phyloP scores from a whole-genome alignment of 768 basidiomycete genomes.

The Mycena kentingensis region DNA sequence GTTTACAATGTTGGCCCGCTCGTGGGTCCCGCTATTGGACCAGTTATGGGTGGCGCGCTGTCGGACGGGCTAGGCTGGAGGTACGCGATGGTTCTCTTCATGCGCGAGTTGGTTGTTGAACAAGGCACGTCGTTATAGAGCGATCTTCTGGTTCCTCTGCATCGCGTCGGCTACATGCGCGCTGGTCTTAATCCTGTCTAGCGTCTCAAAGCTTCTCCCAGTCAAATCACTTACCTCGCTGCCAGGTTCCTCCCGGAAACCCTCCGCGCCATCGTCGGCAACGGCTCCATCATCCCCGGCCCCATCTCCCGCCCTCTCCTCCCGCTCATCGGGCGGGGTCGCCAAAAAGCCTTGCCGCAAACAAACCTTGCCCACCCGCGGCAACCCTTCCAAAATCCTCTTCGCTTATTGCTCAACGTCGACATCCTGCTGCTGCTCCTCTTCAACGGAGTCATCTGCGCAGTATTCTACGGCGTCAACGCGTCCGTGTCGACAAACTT shows the following conservation, averaged over 20 bases:
- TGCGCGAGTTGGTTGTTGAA: slow-evolving; percentile 4
- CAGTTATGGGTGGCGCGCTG: slow-evolving; percentile 61
- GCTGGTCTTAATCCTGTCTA: slow-evolving; percentile 48
- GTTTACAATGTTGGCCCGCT: slow-evolving; percentile 66
- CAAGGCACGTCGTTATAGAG: slow-evolving; percentile 34
- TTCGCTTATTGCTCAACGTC: slow-evolving; percentile 53
- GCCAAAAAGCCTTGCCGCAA: slow-evolving; percentile 26
- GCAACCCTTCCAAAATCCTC: slow-evolving; percentile 53
- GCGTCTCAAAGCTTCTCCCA: slow-evolving; percentile 18
- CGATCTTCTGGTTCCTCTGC: slow-evolving; percentile 66
- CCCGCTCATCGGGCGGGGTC: slow-evolving; percentile 41
- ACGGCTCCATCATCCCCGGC: slow-evolving; percentile 49
- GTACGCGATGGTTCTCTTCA: slow-evolving; percentile 32
- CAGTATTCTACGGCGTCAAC: slow-evolving; percentile 61
- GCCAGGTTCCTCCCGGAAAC: slow-evolving; percentile 55
- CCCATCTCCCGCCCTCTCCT: slow-evolving; percentile 57
- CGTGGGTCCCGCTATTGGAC: slow-evolving; percentile 65
- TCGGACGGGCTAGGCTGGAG: slow-evolving; percentile 66
- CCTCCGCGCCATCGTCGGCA: slow-evolving; percentile 53
- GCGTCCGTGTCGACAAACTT: slow-evolving; percentile 67
- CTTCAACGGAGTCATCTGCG: slow-evolving; percentile 53
- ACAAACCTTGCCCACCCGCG: slow-evolving; percentile 38
- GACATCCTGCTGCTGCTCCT: slow-evolving; percentile 58
- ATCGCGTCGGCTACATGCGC: slow-evolving; percentile 50
- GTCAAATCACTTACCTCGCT: slow-evolving; percentile 32